phyloP scores from a whole-genome alignment of 2,329 filamentous ascomycete species.

The Sporothrix phasma region DNA sequence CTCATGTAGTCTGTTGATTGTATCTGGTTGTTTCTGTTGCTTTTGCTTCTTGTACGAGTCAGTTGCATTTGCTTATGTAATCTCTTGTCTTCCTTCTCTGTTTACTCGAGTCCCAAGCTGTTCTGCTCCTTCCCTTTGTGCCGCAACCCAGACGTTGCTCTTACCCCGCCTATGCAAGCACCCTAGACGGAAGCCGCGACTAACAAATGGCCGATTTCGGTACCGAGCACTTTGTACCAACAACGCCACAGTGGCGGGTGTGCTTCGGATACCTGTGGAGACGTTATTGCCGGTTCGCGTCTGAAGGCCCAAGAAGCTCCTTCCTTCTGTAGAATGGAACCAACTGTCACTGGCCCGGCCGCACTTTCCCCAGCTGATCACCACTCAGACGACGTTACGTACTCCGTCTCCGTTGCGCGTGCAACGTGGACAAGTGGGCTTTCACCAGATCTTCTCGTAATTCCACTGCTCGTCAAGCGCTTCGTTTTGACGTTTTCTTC shows the following conservation, averaged over 20 bases:
- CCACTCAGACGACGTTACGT: background rate
- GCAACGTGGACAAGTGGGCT: background rate
- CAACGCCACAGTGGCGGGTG: background rate
- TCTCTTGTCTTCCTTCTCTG: background rate
- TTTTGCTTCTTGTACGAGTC: no score
- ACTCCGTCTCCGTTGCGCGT: background rate
- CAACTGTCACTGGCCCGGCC: background rate
- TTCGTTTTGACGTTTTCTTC: background rate
- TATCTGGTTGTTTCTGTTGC: no score
- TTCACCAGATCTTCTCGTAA: background rate
- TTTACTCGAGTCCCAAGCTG: background rate
- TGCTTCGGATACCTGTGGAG: background rate
- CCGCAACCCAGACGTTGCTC: background rate
- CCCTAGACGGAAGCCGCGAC: background rate
- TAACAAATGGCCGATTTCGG: constrained; percentile 5
- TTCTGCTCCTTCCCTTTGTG: background rate
- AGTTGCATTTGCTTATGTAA: no score
- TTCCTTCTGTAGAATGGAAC: background rate
- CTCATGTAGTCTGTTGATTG: no score
- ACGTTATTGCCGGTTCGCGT: background rate
- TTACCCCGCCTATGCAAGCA: background rate
- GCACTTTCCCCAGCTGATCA: background rate
- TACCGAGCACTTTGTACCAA: background rate
- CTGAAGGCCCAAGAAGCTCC: no score
- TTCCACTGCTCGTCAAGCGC: background rate